These are phyloP conservation scores for Heteromeles arbutifolia DNA, from an alignment of 306 rosid genomes.

Conservation along the genomic window DNA sequence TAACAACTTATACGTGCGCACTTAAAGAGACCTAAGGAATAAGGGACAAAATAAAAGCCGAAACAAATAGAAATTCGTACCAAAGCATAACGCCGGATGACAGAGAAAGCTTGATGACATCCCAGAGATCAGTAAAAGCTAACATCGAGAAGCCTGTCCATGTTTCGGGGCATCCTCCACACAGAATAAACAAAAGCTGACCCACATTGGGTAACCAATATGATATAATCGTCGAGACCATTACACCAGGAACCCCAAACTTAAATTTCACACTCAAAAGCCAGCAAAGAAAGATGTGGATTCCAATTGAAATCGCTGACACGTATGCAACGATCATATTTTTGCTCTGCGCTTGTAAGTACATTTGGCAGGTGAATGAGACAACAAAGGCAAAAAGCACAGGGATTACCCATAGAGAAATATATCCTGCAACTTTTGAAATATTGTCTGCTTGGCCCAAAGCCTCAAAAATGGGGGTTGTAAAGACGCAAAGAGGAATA, in stretches of 20 bases:
- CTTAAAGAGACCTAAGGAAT: neutral
- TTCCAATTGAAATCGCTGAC: slow-evolving; percentile 36
- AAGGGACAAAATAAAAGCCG: neutral
- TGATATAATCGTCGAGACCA: slow-evolving; percentile 41
- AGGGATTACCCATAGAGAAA: slow-evolving; percentile 47
- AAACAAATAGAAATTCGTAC: slow-evolving; percentile 15
- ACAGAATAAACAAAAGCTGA: slow-evolving; percentile 34
- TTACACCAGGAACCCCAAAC: slow-evolving; percentile 50
- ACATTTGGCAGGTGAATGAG: slow-evolving; percentile 55
- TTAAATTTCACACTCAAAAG: slow-evolving; percentile 43
- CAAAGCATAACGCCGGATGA: slow-evolving; percentile 63
- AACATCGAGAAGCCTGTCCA: slow-evolving; percentile 54
- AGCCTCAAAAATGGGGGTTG: slow-evolving; percentile 36
- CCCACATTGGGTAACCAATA: slow-evolving; percentile 52
- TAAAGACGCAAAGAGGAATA: slow-evolving; percentile 42
- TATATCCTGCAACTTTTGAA: slow-evolving; percentile 37
- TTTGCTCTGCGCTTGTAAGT: slow-evolving; percentile 60
- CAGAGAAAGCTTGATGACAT: slow-evolving; percentile 51
- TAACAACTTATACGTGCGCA: too few species aligned
- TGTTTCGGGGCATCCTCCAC: slow-evolving; percentile 46
- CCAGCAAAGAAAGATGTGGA: slow-evolving; percentile 45
- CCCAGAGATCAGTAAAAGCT: slow-evolving; percentile 57
- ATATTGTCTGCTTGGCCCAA: slow-evolving; percentile 44
- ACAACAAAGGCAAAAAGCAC: slow-evolving; percentile 28
- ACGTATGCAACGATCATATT: slow-evolving; percentile 46